Conservation (phyloP, 2,329 filamentous ascomycete species). For the Colletotrichum orbiculare region DNA sequence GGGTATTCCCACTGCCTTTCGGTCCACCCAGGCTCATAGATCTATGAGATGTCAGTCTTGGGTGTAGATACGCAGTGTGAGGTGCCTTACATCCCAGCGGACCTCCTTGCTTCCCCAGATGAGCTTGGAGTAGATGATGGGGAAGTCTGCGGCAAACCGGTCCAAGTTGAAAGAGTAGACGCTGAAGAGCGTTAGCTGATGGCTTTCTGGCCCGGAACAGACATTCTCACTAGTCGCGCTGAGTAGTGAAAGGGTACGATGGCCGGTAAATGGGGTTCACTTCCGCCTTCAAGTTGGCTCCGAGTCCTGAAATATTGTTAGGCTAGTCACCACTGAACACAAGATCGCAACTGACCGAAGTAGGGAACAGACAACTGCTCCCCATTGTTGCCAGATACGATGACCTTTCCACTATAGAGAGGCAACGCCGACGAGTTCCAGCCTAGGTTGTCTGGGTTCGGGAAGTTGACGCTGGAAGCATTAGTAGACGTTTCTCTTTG, state of each 20-base stretch:
- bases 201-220: fast-evolving
- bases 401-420: conserved; percentile 48
- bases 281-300: conserved; percentile 40
- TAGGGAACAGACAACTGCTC: conserved; percentile 49
- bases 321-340: not conserved
- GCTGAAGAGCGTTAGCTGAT: not conserved
- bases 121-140: conserved; percentile 36
- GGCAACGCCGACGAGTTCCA: conserved; percentile 45
- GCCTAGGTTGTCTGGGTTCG: conserved; percentile 41
- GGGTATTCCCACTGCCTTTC: conserved; percentile 56
- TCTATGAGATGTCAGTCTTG: conserved; percentile 33
- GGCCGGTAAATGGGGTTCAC: conserved; percentile 37
- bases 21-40: conserved; percentile 52
- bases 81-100: conserved; percentile 33
- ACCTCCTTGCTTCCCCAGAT: conserved; percentile 38
- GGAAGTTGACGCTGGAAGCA: conserved; percentile 42
- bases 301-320: conserved; percentile 37
- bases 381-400: conserved; percentile 44
- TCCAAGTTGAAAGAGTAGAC: conserved; percentile 37
- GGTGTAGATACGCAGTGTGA: fast-evolving
- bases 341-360: conserved; percentile 36
- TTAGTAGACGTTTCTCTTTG: not conserved
- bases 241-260: conserved; percentile 30
- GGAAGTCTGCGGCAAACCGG: conserved; percentile 34
- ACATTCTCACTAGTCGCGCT: conserved; percentile 15